Evolutionary conservation across 176 grass and related monocot species (phyloP).

Genomic region (Aegilops umbellulata): DNA sequence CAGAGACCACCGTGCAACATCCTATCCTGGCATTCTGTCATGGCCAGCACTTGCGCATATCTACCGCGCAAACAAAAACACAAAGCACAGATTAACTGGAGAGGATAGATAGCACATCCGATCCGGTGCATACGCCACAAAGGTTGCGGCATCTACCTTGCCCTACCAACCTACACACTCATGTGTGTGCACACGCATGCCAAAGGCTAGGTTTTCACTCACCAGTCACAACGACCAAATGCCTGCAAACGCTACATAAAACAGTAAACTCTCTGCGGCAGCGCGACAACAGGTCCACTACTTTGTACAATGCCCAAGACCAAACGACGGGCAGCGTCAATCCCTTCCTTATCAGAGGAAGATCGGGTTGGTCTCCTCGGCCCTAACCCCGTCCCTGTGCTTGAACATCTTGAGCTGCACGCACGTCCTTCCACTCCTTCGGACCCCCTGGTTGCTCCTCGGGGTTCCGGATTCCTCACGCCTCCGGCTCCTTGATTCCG

Average conservation of each 20-base stretch:
- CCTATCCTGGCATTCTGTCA: no score
- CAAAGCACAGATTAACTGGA: background rate
- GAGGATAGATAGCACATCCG: background rate
- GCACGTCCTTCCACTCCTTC: slow-evolving; percentile 36
- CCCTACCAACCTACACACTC: background rate
- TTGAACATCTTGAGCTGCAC: slow-evolving; percentile 52
- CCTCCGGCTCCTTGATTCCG: slow-evolving; percentile 15
- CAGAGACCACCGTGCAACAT: no score
- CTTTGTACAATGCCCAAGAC: slow-evolving; percentile 29
- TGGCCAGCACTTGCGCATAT: background rate
- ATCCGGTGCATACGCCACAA: background rate
- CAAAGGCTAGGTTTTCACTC: background rate
- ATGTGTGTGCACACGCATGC: background rate
- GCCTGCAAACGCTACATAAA: background rate
- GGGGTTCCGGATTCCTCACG: background rate
- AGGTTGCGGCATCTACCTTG: background rate
- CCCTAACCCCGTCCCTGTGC: slow-evolving; percentile 39
- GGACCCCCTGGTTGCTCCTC: slow-evolving; percentile 20
- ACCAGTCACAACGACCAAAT: background rate
- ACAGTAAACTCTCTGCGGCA: background rate
- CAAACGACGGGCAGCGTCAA: no score
- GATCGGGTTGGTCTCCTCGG: slow-evolving; percentile 18
- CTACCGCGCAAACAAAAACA: no score
- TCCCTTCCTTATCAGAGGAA: slow-evolving; percentile 21
- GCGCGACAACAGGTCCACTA: background rate